phyloP scores from a whole-genome alignment of 768 basidiomycete species.

The Russula foetens region DNA sequence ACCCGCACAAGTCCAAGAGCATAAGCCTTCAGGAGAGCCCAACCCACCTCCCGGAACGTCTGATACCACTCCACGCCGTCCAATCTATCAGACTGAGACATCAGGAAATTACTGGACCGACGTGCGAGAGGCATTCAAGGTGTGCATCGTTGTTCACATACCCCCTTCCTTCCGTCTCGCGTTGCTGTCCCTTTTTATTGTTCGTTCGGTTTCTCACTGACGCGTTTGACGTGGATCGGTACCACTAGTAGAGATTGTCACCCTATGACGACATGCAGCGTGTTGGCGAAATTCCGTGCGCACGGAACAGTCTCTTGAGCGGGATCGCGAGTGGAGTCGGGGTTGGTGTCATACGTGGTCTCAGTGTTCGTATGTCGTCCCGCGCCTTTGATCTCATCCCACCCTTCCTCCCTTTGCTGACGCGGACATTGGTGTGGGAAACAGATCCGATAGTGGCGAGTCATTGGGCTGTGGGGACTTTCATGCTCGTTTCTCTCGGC shows the following conservation, averaged over 20 bases:
- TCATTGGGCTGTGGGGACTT: slow-evolving; percentile 76
- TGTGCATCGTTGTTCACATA: slow-evolving; percentile 10
- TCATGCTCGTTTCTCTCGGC: slow-evolving; percentile 54
- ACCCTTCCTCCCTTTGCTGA: not conserved
- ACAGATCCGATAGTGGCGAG: slow-evolving; percentile 58
- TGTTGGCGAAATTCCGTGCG: slow-evolving; percentile 68
- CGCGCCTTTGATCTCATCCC: not conserved
- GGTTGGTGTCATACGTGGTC: slow-evolving; percentile 63
- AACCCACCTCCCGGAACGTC: slow-evolving; percentile 1
- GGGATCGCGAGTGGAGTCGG: slow-evolving; percentile 78
- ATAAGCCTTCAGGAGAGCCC: slow-evolving; percentile 12
- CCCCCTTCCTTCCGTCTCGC: not conserved
- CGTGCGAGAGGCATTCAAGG: slow-evolving; percentile 30
- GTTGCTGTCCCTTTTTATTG: too few relatives aligned
- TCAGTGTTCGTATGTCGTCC: slow-evolving; percentile 49
- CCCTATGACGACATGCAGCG: slow-evolving; percentile 45
- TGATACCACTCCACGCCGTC: not conserved
- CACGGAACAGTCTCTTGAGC: slow-evolving; percentile 61
- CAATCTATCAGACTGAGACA: slow-evolving; percentile 27
- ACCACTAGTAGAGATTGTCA: slow-evolving; percentile 35
- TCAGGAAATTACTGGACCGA: slow-evolving; percentile 30
- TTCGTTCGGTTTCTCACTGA: not conserved
- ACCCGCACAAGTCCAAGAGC: not conserved
- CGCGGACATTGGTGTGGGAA: not conserved
- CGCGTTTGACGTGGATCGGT: slow-evolving; percentile 22